Conservation (phyloP, 768 basidiomycete genomes). For the Auricularia heimuer region DNA sequence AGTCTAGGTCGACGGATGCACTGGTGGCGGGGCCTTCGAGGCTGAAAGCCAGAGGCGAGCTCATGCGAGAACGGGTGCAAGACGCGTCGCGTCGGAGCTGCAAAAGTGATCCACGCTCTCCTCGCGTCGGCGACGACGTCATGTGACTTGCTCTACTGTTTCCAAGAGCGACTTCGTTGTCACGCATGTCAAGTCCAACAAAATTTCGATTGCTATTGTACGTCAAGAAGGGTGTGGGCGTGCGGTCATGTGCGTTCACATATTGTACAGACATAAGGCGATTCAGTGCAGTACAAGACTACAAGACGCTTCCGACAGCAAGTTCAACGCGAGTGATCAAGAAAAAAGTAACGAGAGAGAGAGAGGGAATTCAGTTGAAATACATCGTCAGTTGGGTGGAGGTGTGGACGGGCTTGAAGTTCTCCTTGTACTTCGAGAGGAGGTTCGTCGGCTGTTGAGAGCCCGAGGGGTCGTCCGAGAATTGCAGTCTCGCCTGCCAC, state of each 20-base stretch:
- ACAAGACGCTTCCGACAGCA: background rate
- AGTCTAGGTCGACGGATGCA: background rate
- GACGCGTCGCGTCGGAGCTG: background rate
- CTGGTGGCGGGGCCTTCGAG: background rate
- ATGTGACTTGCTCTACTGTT: too few species aligned
- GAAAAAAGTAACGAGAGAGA: background rate
- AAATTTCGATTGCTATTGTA: too few species aligned
- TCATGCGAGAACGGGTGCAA: background rate
- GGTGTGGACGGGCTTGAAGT: background rate
- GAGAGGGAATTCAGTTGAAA: background rate
- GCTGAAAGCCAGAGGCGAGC: background rate
- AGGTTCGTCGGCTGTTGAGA: background rate
- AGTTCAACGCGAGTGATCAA: background rate
- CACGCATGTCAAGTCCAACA: too few species aligned
- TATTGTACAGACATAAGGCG: too few species aligned
- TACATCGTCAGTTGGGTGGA: background rate
- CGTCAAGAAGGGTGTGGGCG: too few species aligned
- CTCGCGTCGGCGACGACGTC: background rate
- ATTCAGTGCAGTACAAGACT: too few species aligned
- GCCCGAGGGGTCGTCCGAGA: conserved; percentile 1
- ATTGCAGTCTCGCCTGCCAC: background rate
- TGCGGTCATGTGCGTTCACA: too few species aligned
- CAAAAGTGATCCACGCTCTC: background rate
- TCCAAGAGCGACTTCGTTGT: too few species aligned
- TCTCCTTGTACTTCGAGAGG: background rate